A percentile compares a stretch with the other conserved stretches of the same genome.
Conservation (phyloP, 208 protist genomes). For the Trypanosoma rangeli region DNA sequence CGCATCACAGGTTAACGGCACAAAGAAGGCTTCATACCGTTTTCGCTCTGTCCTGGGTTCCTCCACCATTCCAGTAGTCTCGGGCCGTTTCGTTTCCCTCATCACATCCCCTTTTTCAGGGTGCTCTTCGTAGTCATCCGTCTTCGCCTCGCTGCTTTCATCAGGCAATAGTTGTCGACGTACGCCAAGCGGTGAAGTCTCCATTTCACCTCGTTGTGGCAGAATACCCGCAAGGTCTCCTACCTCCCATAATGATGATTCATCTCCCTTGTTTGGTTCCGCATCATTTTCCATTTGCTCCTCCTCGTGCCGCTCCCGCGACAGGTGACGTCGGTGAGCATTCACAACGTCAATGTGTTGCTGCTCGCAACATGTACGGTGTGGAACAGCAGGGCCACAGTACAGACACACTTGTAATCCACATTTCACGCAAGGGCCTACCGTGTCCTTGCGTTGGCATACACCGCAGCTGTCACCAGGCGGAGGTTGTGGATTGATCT, state of each 20-base stretch:
- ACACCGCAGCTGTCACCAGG: slow-evolving; percentile 31
- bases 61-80: not conserved
- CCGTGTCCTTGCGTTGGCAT: slow-evolving; percentile 47
- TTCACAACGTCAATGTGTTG: slow-evolving; percentile 17
- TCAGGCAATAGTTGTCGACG: slow-evolving; percentile 4
- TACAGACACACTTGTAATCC: slow-evolving; percentile 50
- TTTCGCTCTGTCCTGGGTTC: slow-evolving; percentile 80
- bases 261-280: not conserved
- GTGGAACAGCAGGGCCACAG: slow-evolving; percentile 29
- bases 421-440: slow-evolving; percentile 47
- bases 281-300: not conserved
- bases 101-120: not conserved
- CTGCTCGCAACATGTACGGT: slow-evolving; percentile 18
- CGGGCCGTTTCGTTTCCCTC: not conserved
- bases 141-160: not conserved
- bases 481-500: slow-evolving; percentile 12
- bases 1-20: slow-evolving; percentile 39
- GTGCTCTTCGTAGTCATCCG: not conserved
- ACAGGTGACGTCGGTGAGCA: not conserved
- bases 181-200: not conserved
- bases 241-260: not conserved
- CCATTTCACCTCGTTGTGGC: not conserved
- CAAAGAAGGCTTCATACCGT: slow-evolving; percentile 61
- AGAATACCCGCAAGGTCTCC: not conserved
- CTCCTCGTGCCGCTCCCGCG: not conserved